Percentiles rank a stretch among this genome's conserved stretches.
These are phyloP conservation scores for Cladosporium sp. DNA, from an alignment of 2,329 filamentous ascomycete species.

Conservation along the genomic window DNA sequence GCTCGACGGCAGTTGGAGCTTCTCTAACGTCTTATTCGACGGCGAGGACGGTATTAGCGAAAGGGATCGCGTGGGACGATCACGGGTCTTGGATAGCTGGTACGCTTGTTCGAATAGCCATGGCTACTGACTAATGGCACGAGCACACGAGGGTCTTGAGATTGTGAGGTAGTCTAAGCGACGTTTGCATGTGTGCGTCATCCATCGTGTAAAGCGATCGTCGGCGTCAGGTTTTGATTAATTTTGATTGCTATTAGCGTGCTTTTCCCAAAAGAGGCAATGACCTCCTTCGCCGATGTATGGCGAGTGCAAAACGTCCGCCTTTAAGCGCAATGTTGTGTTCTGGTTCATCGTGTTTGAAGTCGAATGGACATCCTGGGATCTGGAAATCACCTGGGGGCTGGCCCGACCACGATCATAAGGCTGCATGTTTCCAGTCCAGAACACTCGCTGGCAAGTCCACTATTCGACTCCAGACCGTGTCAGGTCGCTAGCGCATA, in stretches of 20 bases:
- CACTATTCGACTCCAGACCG: not conserved
- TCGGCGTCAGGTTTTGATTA: slow-evolving; percentile 4
- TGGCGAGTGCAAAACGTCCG: not conserved
- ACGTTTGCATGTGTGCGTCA: not conserved
- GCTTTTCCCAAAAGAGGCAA: not conserved
- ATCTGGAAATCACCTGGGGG: not conserved
- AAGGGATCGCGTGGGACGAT: too few relatives aligned
- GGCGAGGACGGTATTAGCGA: not conserved
- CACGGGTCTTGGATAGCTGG: too few relatives aligned
- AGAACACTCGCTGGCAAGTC: not conserved
- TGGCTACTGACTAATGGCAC: not conserved
- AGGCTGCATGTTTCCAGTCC: slow-evolving; percentile 1
- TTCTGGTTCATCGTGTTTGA: not conserved
- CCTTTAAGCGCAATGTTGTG: not conserved
- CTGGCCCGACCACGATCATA: not conserved
- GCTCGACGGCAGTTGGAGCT: not conserved
- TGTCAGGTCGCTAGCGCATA: not conserved
- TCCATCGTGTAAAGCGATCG: not conserved
- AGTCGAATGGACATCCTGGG: not conserved
- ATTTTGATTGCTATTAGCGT: not conserved
- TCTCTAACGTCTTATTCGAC: not conserved
- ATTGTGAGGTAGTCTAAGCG: not conserved
- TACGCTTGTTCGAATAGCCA: too few relatives aligned
- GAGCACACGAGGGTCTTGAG: not conserved
- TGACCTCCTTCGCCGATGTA: not conserved